Evolutionary conservation across 768 basidiomycete genomes (phyloP), one percentile per base, ranked within the genome.

Genomic region (Amyloporia xantha): DNA sequence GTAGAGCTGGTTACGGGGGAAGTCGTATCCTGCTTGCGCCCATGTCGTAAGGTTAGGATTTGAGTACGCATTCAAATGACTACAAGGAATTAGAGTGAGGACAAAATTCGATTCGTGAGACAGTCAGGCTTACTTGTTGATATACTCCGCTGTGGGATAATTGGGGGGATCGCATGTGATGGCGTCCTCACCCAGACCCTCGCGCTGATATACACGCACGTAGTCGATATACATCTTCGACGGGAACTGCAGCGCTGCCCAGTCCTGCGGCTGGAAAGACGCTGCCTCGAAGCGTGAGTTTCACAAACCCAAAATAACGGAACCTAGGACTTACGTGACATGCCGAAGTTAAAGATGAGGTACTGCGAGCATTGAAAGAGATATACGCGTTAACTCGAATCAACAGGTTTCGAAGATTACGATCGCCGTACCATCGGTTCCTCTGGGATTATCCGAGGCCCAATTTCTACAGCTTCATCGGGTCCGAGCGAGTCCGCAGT

Each of bases 341-440:
- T 78, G 50, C 90, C 91, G 47, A 93, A 68, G 66, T 92, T 98
- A 62, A 97, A 55, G 56, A 98, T 81, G 47, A 93, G 71, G 62
- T 83, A 87, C 89, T 54, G 28, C 20, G n/a, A 12, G 25, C 27
- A 17, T n/a, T n/a, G n/a, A n/a, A n/a, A n/a, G n/a, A n/a, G n/a
- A n/a, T n/a, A n/a, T n/a, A n/a, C n/a, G n/a, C n/a, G n/a, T 4
- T 21, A 19, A n/a, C 33, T 19, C n/a, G n/a, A 4, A 42, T 51
- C 38, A 48, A 58, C 27, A 25, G 47, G 28, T 27, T 10, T 7
- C 33, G 25, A 17, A 12, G 20, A 54, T 36, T 3, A 21, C 27
- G 7, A n/a, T n/a, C n/a, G n/a, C n/a, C 80, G 54, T 56, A 91
- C 90, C 92, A 97, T 86, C 2, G 96, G 95, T 64, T 99, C 96